These are phyloP conservation scores for Parasitella parasitica DNA, from an alignment of 371 early-diverging fungal species.

Conservation along the genomic window DNA sequence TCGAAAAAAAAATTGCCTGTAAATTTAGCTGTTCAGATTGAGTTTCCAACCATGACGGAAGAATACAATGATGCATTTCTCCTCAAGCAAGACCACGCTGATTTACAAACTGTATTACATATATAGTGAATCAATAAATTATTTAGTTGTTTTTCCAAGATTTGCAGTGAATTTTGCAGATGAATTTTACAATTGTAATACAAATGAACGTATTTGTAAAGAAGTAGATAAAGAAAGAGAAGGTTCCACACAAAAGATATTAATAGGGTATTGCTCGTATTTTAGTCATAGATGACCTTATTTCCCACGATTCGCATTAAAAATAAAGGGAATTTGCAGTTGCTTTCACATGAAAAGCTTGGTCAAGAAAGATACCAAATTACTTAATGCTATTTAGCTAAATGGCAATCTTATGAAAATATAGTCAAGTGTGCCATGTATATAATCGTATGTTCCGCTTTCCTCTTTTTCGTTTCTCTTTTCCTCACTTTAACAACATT, in stretches of 20 bases:
- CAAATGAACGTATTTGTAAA: not conserved
- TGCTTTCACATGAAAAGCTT: slow-evolving; percentile 10
- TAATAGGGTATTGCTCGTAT: not conserved
- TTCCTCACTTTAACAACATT: not conserved
- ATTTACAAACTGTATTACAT: no score
- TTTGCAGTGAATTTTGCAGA: not conserved
- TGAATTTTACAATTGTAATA: not conserved
- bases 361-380: not conserved
- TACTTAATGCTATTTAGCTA: not conserved
- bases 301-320: slow-evolving; percentile 5
- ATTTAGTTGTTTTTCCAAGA: not conserved
- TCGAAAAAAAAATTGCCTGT: no score
- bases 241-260: not conserved
- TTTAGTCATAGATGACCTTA: slow-evolving; percentile 1
- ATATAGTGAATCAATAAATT: no score
- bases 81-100: no score
- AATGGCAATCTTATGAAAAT: not conserved
- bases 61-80: no score
- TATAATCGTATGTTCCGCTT: not conserved
- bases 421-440: not conserved
- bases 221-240: not conserved
- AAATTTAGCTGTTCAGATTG: no score
- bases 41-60: no score
- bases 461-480: not conserved
- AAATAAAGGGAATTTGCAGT: not conserved